phyloP scores from a whole-genome alignment of 352 stramenopile genomes.

The Bremia lactucae region DNA sequence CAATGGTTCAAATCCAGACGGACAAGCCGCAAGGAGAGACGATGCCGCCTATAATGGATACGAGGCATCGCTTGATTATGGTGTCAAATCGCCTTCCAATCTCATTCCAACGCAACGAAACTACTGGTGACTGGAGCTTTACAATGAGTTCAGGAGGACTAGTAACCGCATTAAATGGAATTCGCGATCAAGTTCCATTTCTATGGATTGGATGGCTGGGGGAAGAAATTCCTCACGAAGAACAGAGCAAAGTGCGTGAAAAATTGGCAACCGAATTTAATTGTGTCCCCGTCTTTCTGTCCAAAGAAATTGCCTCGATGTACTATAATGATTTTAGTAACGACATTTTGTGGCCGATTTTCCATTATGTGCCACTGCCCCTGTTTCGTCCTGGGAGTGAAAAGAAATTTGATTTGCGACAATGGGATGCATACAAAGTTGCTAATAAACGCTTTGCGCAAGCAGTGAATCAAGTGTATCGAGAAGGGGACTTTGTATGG shows the following conservation, averaged over 20 bases:
- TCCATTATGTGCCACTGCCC: constrained; percentile 86
- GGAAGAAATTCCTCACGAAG: constrained; percentile 76
- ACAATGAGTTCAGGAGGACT: constrained; percentile 82
- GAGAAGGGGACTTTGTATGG: constrained; percentile 80
- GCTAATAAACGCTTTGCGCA: constrained; percentile 79
- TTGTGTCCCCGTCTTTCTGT: constrained; percentile 84
- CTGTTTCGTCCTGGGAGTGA: constrained; percentile 81
- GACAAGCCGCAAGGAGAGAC: constrained; percentile 72
- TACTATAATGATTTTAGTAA: constrained; percentile 91
- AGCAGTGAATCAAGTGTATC: constrained; percentile 67
- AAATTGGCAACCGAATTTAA: constrained; percentile 83
- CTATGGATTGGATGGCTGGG: constrained; percentile 89
- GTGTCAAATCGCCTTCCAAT: constrained; percentile 88
- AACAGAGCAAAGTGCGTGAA: constrained; percentile 70
- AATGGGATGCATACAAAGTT: constrained; percentile 83
- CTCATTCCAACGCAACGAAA: constrained; percentile 76
- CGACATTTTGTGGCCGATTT: constrained; percentile 86
- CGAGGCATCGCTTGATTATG: constrained; percentile 76
- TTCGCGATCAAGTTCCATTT: constrained; percentile 83
- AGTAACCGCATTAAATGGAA: constrained; percentile 82
- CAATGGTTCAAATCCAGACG: constrained; percentile 78
- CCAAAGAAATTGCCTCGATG: constrained; percentile 76
- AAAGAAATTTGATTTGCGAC: constrained; percentile 86
- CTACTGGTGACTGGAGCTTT: constrained; percentile 80
- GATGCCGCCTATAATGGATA: constrained; percentile 44